Percentiles rank a stretch among this genome's conserved stretches.
These are phyloP conservation scores for Penicillium egyptiacum DNA, from an alignment of 495 filamentous ascomycete genomes.

Conservation along the genomic window DNA sequence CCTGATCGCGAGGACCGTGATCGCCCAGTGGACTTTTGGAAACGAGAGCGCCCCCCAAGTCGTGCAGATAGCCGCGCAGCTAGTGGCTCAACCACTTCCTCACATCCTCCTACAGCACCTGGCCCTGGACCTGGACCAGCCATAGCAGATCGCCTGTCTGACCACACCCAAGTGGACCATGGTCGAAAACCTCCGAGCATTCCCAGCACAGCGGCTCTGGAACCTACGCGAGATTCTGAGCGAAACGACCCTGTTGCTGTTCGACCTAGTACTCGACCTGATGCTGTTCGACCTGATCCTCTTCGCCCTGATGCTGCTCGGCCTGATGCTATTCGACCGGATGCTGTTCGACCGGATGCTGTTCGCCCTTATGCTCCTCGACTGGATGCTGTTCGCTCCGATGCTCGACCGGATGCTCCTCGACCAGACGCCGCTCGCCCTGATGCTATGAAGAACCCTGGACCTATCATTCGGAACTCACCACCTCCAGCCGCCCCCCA, in stretches of 20 bases:
- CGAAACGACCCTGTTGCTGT: slow-evolving; percentile 38
- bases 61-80: slow-evolving; percentile 45
- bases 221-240: slow-evolving; percentile 44
- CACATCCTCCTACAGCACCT: slow-evolving; percentile 20
- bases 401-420: slow-evolving; percentile 15
- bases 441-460: slow-evolving; percentile 44
- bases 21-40: slow-evolving; percentile 57
- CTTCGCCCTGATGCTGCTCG: background rate
- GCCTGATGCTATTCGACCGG: background rate
- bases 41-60: slow-evolving; percentile 48
- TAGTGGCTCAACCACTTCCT: slow-evolving; percentile 27
- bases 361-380: slow-evolving; percentile 36
- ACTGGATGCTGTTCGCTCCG: slow-evolving; percentile 3
- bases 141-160: slow-evolving; percentile 21
- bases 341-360: background rate
- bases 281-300: background rate
- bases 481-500: slow-evolving; percentile 79
- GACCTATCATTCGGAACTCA: slow-evolving; percentile 43
- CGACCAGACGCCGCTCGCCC: slow-evolving; percentile 26
- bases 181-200: slow-evolving; percentile 38
- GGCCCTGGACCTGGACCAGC: slow-evolving; percentile 1
- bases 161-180: slow-evolving; percentile 34
- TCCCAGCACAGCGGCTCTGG: slow-evolving; percentile 28
- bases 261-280: slow-evolving; percentile 19
- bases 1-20: slow-evolving; percentile 56